Percentiles rank a stretch among this genome's conserved stretches.
Evolutionary conservation across 2,329 filamentous ascomycete species (phyloP).

Genomic region (Phaeoacremonium minimum): DNA sequence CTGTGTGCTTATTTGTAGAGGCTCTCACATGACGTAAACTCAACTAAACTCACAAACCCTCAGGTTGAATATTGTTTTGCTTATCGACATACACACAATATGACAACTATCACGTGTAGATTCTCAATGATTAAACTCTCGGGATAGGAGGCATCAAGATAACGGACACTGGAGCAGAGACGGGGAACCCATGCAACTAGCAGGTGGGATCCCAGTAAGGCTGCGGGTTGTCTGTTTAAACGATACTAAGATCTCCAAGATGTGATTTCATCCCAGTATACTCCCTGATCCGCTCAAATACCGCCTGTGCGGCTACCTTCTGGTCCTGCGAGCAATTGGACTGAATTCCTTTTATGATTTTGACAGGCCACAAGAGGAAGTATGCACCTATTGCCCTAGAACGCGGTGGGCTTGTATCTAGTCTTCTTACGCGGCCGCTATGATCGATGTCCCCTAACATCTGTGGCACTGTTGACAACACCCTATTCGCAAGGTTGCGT

Average conservation of each 20-base stretch:
- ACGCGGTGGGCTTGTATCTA: conserved; percentile 12
- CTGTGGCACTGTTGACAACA: conserved; percentile 31
- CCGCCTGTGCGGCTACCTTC: conserved; percentile 16
- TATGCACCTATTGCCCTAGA: conserved; percentile 29
- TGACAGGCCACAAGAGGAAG: conserved; percentile 32
- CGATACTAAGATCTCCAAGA: conserved; percentile 19
- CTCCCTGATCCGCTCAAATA: conserved; percentile 31
- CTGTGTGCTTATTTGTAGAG: too few species aligned
- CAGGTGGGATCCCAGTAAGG: too few species aligned
- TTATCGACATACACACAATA: too few species aligned
- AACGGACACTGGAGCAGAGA: too few species aligned
- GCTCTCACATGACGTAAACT: too few species aligned
- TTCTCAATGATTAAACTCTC: too few species aligned
- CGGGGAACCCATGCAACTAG: too few species aligned
- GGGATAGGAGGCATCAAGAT: too few species aligned
- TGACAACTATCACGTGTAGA: too few species aligned
- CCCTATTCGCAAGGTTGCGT: conserved; percentile 21
- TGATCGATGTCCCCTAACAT: conserved; percentile 27
- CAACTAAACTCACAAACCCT: too few species aligned
- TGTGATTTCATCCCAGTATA: conserved; percentile 30
- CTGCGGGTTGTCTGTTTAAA: too few species aligned
- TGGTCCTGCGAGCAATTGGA: conserved; percentile 19
- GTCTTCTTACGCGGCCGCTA: conserved; percentile 11
- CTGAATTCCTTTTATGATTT: conserved; percentile 21
- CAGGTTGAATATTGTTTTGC: too few species aligned